phyloP scores from a whole-genome alignment of 2,329 filamentous ascomycete genomes.

The Calonectria leucothoes region DNA sequence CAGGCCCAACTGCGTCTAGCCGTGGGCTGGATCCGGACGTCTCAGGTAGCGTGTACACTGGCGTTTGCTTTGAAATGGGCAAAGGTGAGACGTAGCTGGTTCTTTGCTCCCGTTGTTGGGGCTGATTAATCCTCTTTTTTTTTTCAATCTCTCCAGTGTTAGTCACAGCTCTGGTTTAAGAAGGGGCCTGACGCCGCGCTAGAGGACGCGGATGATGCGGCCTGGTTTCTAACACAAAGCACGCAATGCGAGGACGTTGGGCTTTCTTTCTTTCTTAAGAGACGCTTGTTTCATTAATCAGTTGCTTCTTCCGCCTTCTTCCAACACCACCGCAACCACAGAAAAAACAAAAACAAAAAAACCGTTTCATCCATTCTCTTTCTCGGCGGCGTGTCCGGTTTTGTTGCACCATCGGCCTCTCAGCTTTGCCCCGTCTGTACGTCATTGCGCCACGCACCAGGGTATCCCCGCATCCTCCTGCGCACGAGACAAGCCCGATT shows the following conservation, averaged over 20 bases:
- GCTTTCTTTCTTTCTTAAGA: neutral
- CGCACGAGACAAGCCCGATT: constrained; percentile 28
- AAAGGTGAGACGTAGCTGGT: neutral
- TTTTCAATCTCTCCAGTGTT: neutral
- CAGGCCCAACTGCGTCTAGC: neutral
- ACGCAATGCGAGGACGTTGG: neutral
- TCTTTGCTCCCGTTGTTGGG: neutral
- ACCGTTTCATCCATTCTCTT: neutral
- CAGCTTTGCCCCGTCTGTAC: constrained; percentile 12
- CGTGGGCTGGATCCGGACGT: neutral
- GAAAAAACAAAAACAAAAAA: neutral
- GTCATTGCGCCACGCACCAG: constrained; percentile 26
- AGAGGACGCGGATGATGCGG: neutral
- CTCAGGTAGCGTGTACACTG: neutral
- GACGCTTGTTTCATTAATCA: neutral
- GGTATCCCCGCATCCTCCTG: constrained; percentile 25
- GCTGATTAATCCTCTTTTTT: constrained; percentile 17
- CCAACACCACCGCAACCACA: neutral
- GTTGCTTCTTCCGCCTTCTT: neutral
- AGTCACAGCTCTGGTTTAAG: constrained; percentile 4
- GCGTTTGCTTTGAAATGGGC: constrained; percentile 8
- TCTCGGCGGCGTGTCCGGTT: neutral
- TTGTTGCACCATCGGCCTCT: neutral
- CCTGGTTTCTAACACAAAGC: neutral
- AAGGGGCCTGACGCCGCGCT: constrained; percentile 3